Percentiles rank a stretch among this genome's conserved stretches.
Conservation (phyloP, 2,329 filamentous ascomycete genomes). For the Aspergillus pseudonomiae region DNA sequence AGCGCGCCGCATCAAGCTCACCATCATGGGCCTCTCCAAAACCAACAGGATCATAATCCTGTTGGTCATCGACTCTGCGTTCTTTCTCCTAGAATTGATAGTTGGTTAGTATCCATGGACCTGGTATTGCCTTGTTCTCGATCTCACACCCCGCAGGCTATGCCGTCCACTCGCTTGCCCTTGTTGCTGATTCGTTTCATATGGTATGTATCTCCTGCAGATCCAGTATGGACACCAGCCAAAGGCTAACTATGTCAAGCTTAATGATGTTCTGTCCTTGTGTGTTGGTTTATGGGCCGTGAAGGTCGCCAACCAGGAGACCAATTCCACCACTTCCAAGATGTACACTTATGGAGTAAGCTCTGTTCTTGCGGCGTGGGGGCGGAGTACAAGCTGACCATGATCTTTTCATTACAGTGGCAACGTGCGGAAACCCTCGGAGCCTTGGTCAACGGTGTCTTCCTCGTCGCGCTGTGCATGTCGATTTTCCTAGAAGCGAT, state of each 20-base stretch:
- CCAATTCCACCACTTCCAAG: constrained; percentile 75
- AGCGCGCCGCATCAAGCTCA: constrained; percentile 26
- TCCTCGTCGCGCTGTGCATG: constrained; percentile 92
- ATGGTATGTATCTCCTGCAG: constrained; percentile 66
- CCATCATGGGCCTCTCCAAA: constrained; percentile 83
- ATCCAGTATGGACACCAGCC: not conserved
- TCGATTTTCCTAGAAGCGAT: constrained; percentile 96
- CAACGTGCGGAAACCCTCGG: constrained; percentile 95
- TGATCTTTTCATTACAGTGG: constrained; percentile 61
- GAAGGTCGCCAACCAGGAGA: constrained; percentile 79
- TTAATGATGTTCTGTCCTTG: constrained; percentile 96
- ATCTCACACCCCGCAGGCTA: constrained; percentile 58
- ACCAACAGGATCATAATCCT: constrained; percentile 89
- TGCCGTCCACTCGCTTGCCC: constrained; percentile 83
- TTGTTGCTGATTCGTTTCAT: constrained; percentile 97
- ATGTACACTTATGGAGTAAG: constrained; percentile 92
- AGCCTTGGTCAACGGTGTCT: constrained; percentile 95
- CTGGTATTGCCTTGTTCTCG: constrained; percentile 9
- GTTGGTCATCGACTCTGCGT: constrained; percentile 83
- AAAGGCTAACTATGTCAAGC: constrained; percentile 48
- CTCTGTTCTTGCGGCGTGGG: not conserved
- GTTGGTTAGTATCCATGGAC: constrained; percentile 55
- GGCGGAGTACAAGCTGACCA: constrained; percentile 14
- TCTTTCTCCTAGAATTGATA: constrained; percentile 87
- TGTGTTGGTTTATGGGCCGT: constrained; percentile 95